These are phyloP conservation scores for Lactarius sp. DNA, from an alignment of 768 basidiomycete genomes.

Conservation along the genomic window DNA sequence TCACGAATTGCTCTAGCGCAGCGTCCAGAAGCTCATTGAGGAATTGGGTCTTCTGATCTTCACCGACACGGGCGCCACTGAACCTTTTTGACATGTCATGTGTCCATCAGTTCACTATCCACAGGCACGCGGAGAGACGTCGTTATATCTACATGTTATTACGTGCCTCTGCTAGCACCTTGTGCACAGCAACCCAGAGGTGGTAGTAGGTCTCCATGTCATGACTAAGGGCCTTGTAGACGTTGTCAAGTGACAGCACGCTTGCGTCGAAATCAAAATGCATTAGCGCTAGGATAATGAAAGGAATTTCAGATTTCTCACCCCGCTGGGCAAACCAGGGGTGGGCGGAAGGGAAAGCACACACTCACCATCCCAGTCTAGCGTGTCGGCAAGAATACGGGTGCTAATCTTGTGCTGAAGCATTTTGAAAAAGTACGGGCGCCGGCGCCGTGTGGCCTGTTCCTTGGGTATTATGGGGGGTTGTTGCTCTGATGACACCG, in stretches of 20 bases:
- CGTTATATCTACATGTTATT: constrained; percentile 8
- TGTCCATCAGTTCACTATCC: constrained; percentile 7
- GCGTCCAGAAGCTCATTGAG: constrained; percentile 17
- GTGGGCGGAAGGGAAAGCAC: neutral
- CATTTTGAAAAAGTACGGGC: constrained; percentile 18
- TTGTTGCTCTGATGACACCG: neutral
- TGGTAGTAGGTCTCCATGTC: constrained; percentile 22
- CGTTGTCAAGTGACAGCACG: constrained; percentile 13
- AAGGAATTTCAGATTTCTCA: constrained; percentile 10
- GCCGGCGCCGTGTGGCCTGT: neutral
- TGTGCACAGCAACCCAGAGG: constrained; percentile 26
- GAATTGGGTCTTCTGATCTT: constrained; percentile 14
- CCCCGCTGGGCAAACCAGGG: neutral
- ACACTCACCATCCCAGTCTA: constrained; percentile 25
- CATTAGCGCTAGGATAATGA: constrained; percentile 2
- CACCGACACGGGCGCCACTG: constrained; percentile 14
- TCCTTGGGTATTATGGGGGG: neutral
- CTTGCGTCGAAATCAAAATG: constrained; percentile 16
- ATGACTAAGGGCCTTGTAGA: constrained; percentile 3
- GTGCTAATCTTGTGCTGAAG: constrained; percentile 6
- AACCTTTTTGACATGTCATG: constrained; percentile 18
- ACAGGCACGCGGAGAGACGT: constrained; percentile 7
- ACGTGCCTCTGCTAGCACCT: constrained; percentile 21
- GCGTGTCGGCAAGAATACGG: constrained; percentile 21
- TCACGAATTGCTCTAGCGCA: constrained; percentile 20